phyloP scores from a whole-genome alignment of 1,139 yeast genomes.

The Kurtzmaniella quercitrusa region DNA sequence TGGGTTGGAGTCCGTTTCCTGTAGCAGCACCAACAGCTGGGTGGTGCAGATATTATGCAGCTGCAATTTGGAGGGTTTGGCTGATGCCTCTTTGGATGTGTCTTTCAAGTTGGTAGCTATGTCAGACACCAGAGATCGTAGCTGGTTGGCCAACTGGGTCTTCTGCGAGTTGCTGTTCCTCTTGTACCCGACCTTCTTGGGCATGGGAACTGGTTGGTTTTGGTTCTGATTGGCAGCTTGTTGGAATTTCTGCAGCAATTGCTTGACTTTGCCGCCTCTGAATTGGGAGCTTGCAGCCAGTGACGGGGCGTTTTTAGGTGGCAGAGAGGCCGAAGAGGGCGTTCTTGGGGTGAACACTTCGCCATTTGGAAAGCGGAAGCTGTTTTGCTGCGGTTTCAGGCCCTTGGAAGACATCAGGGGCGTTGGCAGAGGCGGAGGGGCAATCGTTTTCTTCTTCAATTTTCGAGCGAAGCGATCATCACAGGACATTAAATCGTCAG shows the following conservation, averaged over 20 bases:
- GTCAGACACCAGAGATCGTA: background rate
- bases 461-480: background rate
- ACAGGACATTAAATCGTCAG: background rate
- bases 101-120: background rate
- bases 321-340: background rate
- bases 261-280: background rate
- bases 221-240: background rate
- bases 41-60: slow-evolving; percentile 1
- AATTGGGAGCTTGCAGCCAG: background rate
- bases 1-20: slow-evolving; percentile 14
- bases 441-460: background rate
- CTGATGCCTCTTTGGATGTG: no score
- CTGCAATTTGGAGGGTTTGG: background rate
- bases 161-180: background rate
- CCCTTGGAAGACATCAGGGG: slow-evolving; percentile 1
- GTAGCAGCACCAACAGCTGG: background rate
- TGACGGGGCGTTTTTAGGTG: background rate
- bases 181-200: background rate
- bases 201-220: background rate
- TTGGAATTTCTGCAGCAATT: background rate
- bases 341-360: slow-evolving; percentile 48
- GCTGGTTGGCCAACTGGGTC: background rate
- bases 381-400: background rate
- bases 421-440: slow-evolving; percentile 1
- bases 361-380: slow-evolving; percentile 51